A percentile compares a stretch with the other conserved stretches of the same genome.
These are phyloP conservation scores for Pseudomicrostroma phylloplanum DNA, from an alignment of 1,284 basidiomycete genomes.

Conservation along the genomic window DNA sequence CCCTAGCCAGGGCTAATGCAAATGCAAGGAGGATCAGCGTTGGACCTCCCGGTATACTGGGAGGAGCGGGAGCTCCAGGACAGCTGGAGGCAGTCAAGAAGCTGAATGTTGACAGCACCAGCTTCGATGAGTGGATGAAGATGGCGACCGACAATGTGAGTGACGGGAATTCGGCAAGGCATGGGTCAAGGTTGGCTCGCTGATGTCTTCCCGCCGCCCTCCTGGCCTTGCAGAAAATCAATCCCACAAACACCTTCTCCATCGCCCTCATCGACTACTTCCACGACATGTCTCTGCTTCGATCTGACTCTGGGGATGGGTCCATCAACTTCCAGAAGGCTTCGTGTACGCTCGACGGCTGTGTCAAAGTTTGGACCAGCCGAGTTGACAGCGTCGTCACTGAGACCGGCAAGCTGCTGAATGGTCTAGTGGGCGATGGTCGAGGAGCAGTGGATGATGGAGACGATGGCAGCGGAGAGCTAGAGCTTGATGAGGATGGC, in stretches of 20 bases:
- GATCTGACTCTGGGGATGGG: constrained; percentile 47
- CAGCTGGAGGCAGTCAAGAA: constrained; percentile 6
- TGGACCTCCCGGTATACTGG: background rate
- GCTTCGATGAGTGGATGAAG: constrained; percentile 96
- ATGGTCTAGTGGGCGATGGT: constrained; percentile 67
- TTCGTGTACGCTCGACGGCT: constrained; percentile 93
- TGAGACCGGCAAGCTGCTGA: constrained; percentile 90
- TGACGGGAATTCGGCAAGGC: background rate
- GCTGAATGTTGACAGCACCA: constrained; percentile 44
- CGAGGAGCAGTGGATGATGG: constrained; percentile 47
- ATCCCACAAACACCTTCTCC: constrained; percentile 93
- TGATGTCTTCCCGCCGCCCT: background rate
- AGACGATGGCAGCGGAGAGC: constrained; percentile 51
- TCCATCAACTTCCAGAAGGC: constrained; percentile 96
- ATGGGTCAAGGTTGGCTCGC: background rate
- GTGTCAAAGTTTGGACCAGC: constrained; percentile 99
- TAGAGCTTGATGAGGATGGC: constrained; percentile 56
- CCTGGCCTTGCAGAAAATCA: constrained; percentile 76
- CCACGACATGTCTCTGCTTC: constrained; percentile 93
- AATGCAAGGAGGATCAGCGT: constrained; percentile 5
- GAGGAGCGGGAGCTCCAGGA: background rate
- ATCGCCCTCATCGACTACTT: constrained; percentile 99
- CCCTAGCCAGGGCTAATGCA: constrained; percentile 4
- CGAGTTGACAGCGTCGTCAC: constrained; percentile 94
- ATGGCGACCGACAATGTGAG: constrained; percentile 95